Percentiles rank a stretch among this genome's conserved stretches.
Evolutionary conservation across 2,329 filamentous ascomycete species (phyloP).

Genomic region (Neonectria coccinea): DNA sequence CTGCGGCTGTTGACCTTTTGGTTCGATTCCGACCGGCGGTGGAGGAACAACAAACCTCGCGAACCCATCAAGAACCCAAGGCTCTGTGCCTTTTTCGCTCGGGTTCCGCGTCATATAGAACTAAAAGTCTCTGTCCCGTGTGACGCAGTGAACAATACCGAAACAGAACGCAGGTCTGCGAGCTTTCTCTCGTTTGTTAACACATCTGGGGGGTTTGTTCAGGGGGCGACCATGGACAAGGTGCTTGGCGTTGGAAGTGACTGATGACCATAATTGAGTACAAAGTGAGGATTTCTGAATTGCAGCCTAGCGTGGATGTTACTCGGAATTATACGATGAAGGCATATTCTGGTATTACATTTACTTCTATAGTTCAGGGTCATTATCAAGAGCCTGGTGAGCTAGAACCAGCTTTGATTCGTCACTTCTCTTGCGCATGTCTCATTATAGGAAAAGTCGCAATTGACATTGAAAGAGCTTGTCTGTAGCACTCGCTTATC

Average conservation of each 20-base stretch:
- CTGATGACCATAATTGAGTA: neutral
- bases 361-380: too few relatives aligned
- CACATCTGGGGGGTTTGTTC: neutral
- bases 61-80: neutral
- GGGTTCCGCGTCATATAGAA: neutral
- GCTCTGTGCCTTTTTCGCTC: neutral
- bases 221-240: constrained; percentile 5
- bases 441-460: too few relatives aligned
- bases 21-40: constrained; percentile 14
- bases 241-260: neutral
- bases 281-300: too few relatives aligned
- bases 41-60: constrained; percentile 13
- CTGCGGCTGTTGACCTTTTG: constrained; percentile 7
- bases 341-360: too few relatives aligned
- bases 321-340: too few relatives aligned
- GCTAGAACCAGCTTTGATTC: too few relatives aligned
- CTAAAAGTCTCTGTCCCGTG: constrained; percentile 1
- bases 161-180: neutral
- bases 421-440: too few relatives aligned
- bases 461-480: too few relatives aligned
- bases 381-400: too few relatives aligned
- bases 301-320: too few relatives aligned
- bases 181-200: neutral
- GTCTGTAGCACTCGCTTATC: too few relatives aligned
- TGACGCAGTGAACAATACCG: neutral